A percentile compares a stretch with the other conserved stretches of the same genome.
Conservation (phyloP, 805 yeast genomes). For the Candida ponderosae region DNA sequence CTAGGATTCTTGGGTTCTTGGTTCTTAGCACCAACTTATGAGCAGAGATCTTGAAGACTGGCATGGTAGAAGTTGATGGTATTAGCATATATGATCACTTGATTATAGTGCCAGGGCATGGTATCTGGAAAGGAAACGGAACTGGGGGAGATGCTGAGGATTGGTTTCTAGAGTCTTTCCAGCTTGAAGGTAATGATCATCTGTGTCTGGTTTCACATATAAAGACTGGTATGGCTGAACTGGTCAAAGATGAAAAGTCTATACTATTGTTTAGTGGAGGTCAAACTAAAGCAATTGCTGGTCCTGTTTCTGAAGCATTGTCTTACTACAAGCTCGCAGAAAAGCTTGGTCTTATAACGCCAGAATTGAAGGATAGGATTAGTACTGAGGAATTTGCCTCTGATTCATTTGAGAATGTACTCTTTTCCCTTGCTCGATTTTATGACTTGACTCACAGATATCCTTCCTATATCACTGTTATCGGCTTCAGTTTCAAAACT, state of each 20-base stretch:
- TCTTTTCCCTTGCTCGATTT: conserved; percentile 51
- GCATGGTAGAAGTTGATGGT: too few species aligned
- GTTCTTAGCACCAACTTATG: too few species aligned
- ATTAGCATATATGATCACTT: conserved; percentile 15
- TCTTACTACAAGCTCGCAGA: conserved; percentile 44
- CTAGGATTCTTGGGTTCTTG: too few species aligned
- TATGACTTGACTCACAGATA: conserved; percentile 35
- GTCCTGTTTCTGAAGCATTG: conserved; percentile 51
- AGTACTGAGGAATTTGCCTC: conserved; percentile 64
- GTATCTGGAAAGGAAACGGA: conserved; percentile 44
- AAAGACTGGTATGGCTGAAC: conserved; percentile 28
- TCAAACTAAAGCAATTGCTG: conserved; percentile 51
- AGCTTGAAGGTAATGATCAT: conserved; percentile 63
- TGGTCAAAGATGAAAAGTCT: conserved; percentile 23
- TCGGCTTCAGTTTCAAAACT: conserved; percentile 72
- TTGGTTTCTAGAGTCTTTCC: conserved; percentile 67
- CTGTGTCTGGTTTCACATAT: conserved; percentile 58
- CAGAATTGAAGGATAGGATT: conserved; percentile 18
- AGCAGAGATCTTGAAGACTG: too few species aligned
- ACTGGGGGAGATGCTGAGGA: conserved; percentile 41
- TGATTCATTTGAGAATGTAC: conserved; percentile 72
- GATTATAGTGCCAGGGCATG: conserved; percentile 55
- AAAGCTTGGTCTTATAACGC: conserved; percentile 16
- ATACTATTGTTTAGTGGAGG: conserved; percentile 57
- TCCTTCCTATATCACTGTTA: conserved; percentile 47